Percentiles rank a stretch among this genome's conserved stretches.
Evolutionary conservation across 1,284 basidiomycete species (phyloP).

Genomic region (Melampsora larici-populina): DNA sequence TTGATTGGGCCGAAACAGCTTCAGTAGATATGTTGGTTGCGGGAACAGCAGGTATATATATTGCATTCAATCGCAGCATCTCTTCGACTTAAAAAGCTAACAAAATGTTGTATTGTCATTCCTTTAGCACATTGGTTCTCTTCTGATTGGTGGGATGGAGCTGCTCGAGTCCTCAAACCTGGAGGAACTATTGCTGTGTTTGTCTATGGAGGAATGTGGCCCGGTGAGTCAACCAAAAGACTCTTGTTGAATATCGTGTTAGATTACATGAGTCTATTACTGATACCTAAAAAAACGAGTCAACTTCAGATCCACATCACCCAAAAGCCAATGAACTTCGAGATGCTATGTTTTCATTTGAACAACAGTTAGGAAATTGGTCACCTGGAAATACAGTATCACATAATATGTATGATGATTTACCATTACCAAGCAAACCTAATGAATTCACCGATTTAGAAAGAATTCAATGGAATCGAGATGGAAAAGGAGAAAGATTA

Average conservation of each 20-base stretch:
- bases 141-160: slow-evolving; percentile 34
- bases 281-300: no score
- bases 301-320: slow-evolving; percentile 24
- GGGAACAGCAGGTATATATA: slow-evolving; percentile 28
- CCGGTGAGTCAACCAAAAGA: slow-evolving; percentile 8
- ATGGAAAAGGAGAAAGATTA: slow-evolving; percentile 22
- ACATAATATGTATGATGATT: slow-evolving; percentile 29
- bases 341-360: slow-evolving; percentile 39
- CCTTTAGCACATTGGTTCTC: slow-evolving; percentile 40
- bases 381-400: slow-evolving; percentile 25
- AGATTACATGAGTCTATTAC: no score
- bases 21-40: slow-evolving; percentile 32
- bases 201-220: slow-evolving; percentile 42
- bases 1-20: slow-evolving; percentile 7
- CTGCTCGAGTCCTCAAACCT: slow-evolving; percentile 26
- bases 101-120: no score
- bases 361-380: slow-evolving; percentile 22
- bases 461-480: slow-evolving; percentile 40
- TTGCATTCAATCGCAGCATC: no score
- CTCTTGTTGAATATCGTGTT: no score
- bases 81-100: no score
- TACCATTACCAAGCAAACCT: slow-evolving; percentile 14
- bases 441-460: neutral
- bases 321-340: slow-evolving; percentile 28
- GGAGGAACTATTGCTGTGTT: slow-evolving; percentile 34